Evolutionary conservation across 352 stramenopile genomes (phyloP), one percentile per base, ranked within the genome.

Genomic region (Pythium volutum): DNA sequence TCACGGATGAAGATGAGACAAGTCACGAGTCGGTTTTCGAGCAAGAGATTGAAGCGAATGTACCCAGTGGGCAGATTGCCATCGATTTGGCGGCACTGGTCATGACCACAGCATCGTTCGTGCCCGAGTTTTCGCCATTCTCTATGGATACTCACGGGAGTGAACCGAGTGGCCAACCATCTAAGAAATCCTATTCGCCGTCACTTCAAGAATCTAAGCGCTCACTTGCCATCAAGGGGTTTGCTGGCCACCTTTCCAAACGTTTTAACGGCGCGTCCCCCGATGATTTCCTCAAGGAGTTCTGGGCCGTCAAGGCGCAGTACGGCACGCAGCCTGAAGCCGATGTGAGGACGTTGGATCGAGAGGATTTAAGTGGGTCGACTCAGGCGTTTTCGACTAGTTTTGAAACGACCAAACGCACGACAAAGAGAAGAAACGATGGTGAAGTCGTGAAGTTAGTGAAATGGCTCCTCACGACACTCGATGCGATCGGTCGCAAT

Each of bases 271-370:
- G 79, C 0, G 70, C 76, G 3, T 58, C 67, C 6, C 77, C 80
- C 1, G 81, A 93, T 29, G 79, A 89, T 45, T 91, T 93, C 52
- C 52, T 91, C 29, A 79, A 81, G 18, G 80, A 89, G 16, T 89
- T 84, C 51, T 93, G 84, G 84, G 57, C 53, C 11, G 79, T 93
- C 2, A 93, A 81, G 42, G 80, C 72, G 2, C 63, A 79, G 34
- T 79, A 83, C 66, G 47, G 61, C 5, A 27, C 42, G n/a, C 8
- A 8, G 7, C 18, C 4, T 14, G 42, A 48, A 48, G 22, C n/a
- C n/a, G 10, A 27, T 29, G 42, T 48, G n/a, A 48, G 27, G n/a
- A 4, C 10, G 42, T 29, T 48, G n/a, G n/a, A 25, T 7, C n/a
- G 22, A 6, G 42, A 29, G 5, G 27, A 16, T 26, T 14, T 27